Evolutionary conservation across 257 asterid species (phyloP).

Genomic region (Lithospermum erythrorhizon): DNA sequence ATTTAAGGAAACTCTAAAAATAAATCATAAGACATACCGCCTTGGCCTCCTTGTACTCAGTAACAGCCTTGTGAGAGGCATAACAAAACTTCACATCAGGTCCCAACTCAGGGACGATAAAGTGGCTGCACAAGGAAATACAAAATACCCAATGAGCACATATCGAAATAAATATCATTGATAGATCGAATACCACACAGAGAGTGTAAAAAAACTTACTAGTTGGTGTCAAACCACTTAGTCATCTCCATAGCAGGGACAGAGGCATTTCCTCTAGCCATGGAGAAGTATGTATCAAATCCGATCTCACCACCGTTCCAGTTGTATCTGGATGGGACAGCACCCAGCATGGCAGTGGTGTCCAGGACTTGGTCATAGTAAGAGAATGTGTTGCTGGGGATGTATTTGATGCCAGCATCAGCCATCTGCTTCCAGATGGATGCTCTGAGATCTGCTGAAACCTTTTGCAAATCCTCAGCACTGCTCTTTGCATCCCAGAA

Average conservation of each 20-base stretch:
- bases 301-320: constrained; percentile 49
- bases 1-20: background rate
- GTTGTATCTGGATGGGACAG: constrained; percentile 42
- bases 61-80: constrained; percentile 27
- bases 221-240: constrained; percentile 47
- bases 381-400: constrained; percentile 49
- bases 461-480: constrained; percentile 43
- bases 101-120: constrained; percentile 27
- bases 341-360: constrained; percentile 45
- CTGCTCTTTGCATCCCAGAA: constrained; percentile 52
- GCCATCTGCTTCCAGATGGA: constrained; percentile 55
- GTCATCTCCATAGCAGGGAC: constrained; percentile 46
- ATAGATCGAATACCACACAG: background rate
- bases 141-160: background rate
- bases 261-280: constrained; percentile 53
- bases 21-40: constrained; percentile 12
- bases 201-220: constrained; percentile 16
- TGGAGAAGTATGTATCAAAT: constrained; percentile 34
- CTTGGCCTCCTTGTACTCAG: constrained; percentile 23
- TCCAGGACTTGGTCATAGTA: constrained; percentile 46
- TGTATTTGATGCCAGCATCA: constrained; percentile 43
- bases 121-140: constrained; percentile 24
- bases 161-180: background rate
- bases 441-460: constrained; percentile 34
- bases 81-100: constrained; percentile 21